phyloP scores from a whole-genome alignment of 352 stramenopile genomes.

The Plasmopara muralis region DNA sequence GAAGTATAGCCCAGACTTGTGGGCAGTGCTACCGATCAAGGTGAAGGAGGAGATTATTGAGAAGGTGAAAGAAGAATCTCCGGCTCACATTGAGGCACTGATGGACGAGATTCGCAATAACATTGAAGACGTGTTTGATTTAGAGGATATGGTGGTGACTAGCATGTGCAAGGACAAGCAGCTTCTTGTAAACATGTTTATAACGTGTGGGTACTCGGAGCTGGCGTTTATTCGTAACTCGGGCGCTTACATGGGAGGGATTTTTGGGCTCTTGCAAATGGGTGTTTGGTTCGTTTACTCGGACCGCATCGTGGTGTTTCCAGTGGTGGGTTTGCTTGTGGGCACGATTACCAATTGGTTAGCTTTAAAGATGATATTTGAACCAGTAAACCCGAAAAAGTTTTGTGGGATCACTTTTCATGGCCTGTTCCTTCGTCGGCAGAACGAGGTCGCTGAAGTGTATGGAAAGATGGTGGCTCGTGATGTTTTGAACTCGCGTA shows the following conservation, averaged over 20 bases:
- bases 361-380: slow-evolving; percentile 91
- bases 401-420: slow-evolving; percentile 90
- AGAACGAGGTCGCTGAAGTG: slow-evolving; percentile 85
- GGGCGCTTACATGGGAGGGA: slow-evolving; percentile 85
- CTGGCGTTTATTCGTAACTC: slow-evolving; percentile 89
- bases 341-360: slow-evolving; percentile 97
- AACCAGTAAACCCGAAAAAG: slow-evolving; percentile 81
- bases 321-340: slow-evolving; percentile 91
- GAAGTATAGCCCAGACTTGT: slow-evolving; percentile 85
- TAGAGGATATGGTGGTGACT: slow-evolving; percentile 93
- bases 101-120: slow-evolving; percentile 94
- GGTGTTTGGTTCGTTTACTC: slow-evolving; percentile 82
- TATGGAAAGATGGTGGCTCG: slow-evolving; percentile 81
- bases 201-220: slow-evolving; percentile 89
- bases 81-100: slow-evolving; percentile 87
- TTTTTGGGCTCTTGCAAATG: slow-evolving; percentile 88
- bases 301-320: slow-evolving; percentile 81
- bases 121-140: slow-evolving; percentile 93
- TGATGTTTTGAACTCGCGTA: slow-evolving; percentile 83
- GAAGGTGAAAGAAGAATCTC: slow-evolving; percentile 90
- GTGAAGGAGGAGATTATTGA: slow-evolving; percentile 91
- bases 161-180: slow-evolving; percentile 94
- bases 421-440: slow-evolving; percentile 91
- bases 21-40: slow-evolving; percentile 62
- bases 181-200: slow-evolving; percentile 93